phyloP scores from a whole-genome alignment of 2,329 filamentous ascomycete species.

The Emydomyces testavorans region DNA sequence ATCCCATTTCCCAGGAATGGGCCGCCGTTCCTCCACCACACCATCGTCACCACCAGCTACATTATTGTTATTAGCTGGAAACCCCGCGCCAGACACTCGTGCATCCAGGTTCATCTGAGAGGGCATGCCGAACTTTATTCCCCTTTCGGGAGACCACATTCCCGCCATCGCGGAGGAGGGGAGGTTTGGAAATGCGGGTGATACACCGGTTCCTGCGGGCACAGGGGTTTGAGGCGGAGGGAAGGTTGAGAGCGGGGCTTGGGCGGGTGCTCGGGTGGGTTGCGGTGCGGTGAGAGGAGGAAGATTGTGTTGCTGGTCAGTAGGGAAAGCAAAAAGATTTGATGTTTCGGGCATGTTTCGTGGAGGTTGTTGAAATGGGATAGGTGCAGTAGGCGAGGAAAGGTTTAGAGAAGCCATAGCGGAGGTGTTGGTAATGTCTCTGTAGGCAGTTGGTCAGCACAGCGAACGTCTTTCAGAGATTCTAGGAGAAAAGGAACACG shows the following conservation, averaged over 20 bases:
- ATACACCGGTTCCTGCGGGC: neutral
- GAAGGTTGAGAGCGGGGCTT: conserved; percentile 43
- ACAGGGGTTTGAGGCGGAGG: conserved; percentile 1
- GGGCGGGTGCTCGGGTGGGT: conserved; percentile 31
- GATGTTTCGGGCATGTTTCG: conserved; percentile 34
- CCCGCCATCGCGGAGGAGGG: conserved; percentile 32
- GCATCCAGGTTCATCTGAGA: conserved; percentile 15
- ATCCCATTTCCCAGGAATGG: conserved; percentile 44
- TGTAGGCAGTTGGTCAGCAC: conserved; percentile 19
- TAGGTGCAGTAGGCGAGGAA: conserved; percentile 27
- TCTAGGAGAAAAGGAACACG: conserved; percentile 23
- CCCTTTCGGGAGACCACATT: conserved; percentile 71
- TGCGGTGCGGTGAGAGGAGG: conserved; percentile 36
- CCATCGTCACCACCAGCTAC: neutral
- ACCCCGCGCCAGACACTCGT: conserved; percentile 10
- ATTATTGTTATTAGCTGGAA: conserved; percentile 1
- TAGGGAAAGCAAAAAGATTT: conserved; percentile 33
- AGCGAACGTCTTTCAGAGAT: neutral
- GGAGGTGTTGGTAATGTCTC: conserved; percentile 43
- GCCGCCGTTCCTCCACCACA: neutral
- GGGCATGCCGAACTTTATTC: conserved; percentile 59
- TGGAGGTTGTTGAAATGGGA: conserved; percentile 27
- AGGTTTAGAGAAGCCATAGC: conserved; percentile 50
- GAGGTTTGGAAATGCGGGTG: conserved; percentile 9
- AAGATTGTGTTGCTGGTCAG: conserved; percentile 22